These are phyloP conservation scores for Domatiomyces catenatus DNA, from an alignment of 2,329 filamentous ascomycete species.

Conservation along the genomic window DNA sequence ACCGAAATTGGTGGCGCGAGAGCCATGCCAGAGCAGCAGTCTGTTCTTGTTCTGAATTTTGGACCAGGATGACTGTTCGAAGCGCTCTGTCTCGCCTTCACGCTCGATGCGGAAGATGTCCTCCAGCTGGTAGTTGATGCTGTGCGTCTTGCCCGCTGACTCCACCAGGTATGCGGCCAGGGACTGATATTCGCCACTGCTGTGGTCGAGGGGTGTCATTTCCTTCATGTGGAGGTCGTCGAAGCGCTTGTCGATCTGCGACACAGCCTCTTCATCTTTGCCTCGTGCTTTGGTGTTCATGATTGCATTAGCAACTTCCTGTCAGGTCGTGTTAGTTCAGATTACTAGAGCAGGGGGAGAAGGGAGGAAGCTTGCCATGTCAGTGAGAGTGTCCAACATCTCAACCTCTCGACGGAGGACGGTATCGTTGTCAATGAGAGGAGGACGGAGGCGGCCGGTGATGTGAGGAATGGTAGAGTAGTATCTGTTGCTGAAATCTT, in stretches of 20 bases:
- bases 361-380: slow-evolving; percentile 43
- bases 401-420: slow-evolving; percentile 62
- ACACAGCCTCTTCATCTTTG: slow-evolving; percentile 36
- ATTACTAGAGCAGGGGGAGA: not conserved
- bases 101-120: slow-evolving; percentile 75
- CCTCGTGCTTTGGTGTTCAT: slow-evolving; percentile 50
- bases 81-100: slow-evolving; percentile 54
- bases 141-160: slow-evolving; percentile 54
- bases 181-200: slow-evolving; percentile 47
- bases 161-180: slow-evolving; percentile 52
- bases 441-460: slow-evolving; percentile 41
- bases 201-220: slow-evolving; percentile 52
- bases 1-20: slow-evolving; percentile 66
- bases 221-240: slow-evolving; percentile 55
- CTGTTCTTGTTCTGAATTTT: slow-evolving; percentile 42
- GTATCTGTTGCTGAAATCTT: slow-evolving; percentile 59
- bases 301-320: slow-evolving; percentile 62
- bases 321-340: slow-evolving; percentile 47
- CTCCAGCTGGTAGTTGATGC: slow-evolving; percentile 37
- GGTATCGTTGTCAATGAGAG: slow-evolving; percentile 42
- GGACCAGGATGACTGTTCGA: slow-evolving; percentile 41
- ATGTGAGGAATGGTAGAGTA: slow-evolving; percentile 70
- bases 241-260: slow-evolving; percentile 59
- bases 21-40: slow-evolving; percentile 76
- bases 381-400: slow-evolving; percentile 62